Conservation (phyloP, 352 stramenopile genomes). For the Phytopythium sindhum region DNA sequence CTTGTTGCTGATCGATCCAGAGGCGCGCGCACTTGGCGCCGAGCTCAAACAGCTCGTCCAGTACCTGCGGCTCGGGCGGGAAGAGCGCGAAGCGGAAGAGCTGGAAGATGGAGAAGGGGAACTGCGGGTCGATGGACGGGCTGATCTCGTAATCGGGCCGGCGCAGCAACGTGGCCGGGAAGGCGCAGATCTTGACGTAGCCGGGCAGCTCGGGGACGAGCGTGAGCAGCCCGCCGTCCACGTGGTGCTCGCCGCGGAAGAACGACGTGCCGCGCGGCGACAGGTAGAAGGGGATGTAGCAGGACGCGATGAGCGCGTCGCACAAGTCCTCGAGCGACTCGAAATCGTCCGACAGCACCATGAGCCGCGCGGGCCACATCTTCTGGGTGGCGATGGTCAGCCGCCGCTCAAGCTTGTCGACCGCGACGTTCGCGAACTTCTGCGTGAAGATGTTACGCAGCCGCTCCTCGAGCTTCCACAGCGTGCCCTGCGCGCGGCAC, state of each 20-base stretch:
- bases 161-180: slow-evolving; percentile 50
- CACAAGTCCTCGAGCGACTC: slow-evolving; percentile 53
- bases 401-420: slow-evolving; percentile 36
- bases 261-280: slow-evolving; percentile 34
- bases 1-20: slow-evolving; percentile 36
- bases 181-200: slow-evolving; percentile 70
- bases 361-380: slow-evolving; percentile 56
- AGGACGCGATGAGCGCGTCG: slow-evolving; percentile 68
- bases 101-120: slow-evolving; percentile 56
- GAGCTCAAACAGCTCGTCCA: slow-evolving; percentile 66
- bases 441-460: slow-evolving; percentile 50
- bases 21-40: slow-evolving; percentile 45
- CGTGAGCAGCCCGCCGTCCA: slow-evolving; percentile 67
- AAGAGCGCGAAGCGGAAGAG: slow-evolving; percentile 54
- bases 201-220: slow-evolving; percentile 65
- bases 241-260: slow-evolving; percentile 63
- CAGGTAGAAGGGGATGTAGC: slow-evolving; percentile 80
- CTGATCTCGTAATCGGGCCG: slow-evolving; percentile 74
- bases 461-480: slow-evolving; percentile 63
- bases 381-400: slow-evolving; percentile 69
- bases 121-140: slow-evolving; percentile 55
- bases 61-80: slow-evolving; percentile 43
- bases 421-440: slow-evolving; percentile 41
- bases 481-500: slow-evolving; percentile 48
- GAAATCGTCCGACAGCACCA: slow-evolving; percentile 57